These are phyloP conservation scores for Daldinia bambusicola DNA, from an alignment of 495 filamentous ascomycete genomes.

Conservation along the genomic window DNA sequence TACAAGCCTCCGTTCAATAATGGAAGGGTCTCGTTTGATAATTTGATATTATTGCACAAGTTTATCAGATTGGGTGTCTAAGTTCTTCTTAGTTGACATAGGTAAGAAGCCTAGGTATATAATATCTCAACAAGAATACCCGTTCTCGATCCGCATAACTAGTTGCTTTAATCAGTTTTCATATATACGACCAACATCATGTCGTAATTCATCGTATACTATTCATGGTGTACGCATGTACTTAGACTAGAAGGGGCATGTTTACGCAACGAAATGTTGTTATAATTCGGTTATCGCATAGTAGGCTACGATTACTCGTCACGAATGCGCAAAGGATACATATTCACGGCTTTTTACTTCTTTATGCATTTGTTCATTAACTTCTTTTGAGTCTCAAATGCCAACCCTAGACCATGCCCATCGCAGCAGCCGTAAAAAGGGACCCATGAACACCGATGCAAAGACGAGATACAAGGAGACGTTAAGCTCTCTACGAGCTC, in stretches of 20 bases:
- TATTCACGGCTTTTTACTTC: slow-evolving; percentile 53
- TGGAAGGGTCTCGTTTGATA: too few relatives aligned
- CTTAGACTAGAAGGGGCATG: background rate
- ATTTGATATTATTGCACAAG: too few relatives aligned
- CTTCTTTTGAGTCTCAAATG: slow-evolving; percentile 53
- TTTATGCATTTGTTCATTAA: slow-evolving; percentile 59
- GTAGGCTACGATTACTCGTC: slow-evolving; percentile 14
- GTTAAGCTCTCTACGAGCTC: slow-evolving; percentile 67
- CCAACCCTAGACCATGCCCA: slow-evolving; percentile 56
- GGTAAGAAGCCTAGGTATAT: too few relatives aligned
- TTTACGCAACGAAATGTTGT: background rate
- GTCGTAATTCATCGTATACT: background rate
- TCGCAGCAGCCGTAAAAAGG: slow-evolving; percentile 57
- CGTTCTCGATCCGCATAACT: too few relatives aligned
- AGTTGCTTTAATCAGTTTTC: too few relatives aligned
- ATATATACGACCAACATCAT: too few relatives aligned
- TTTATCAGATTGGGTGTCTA: too few relatives aligned
- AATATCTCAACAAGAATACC: too few relatives aligned
- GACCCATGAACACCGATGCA: slow-evolving; percentile 65
- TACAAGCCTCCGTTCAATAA: too few relatives aligned
- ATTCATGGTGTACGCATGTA: background rate
- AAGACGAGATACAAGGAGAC: slow-evolving; percentile 64
- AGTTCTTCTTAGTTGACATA: too few relatives aligned
- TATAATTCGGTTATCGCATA: background rate
- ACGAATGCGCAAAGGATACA: slow-evolving; percentile 25